Conservation (phyloP, 352 stramenopile species). For the Globisporangium recalcitrans region DNA sequence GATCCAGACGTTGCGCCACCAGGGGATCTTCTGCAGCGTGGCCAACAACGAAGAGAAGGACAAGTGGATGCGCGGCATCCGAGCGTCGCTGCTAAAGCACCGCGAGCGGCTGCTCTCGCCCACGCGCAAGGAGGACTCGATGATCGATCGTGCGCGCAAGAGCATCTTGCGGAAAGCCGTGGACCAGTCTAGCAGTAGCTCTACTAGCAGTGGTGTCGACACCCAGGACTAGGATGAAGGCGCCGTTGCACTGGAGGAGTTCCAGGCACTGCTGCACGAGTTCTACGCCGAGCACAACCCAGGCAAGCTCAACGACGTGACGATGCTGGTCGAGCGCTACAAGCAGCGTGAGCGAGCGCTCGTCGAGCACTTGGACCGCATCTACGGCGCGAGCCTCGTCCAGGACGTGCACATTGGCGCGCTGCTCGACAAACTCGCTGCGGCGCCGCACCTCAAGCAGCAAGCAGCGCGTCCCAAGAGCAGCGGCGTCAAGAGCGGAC, state of each 20-base stretch:
- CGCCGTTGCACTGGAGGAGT: conserved; percentile 12
- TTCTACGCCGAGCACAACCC: conserved; percentile 62
- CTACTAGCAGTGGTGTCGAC: neutral
- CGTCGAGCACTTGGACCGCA: conserved; percentile 57
- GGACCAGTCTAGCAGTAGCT: neutral
- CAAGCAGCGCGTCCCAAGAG: conserved; percentile 16
- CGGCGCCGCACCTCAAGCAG: neutral
- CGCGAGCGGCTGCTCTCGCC: conserved; percentile 25
- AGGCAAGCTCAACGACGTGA: conserved; percentile 52
- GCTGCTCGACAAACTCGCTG: conserved; percentile 25
- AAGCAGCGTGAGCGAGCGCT: conserved; percentile 43
- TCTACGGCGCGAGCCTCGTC: conserved; percentile 49
- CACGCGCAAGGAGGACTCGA: conserved; percentile 23
- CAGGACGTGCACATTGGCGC: conserved; percentile 26
- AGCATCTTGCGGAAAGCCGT: conserved; percentile 15
- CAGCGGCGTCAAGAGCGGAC: conserved; percentile 27
- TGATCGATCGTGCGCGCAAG: conserved; percentile 17
- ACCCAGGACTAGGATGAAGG: conserved; percentile 4
- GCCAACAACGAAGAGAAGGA: conserved; percentile 54
- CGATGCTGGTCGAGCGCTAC: conserved; percentile 48
- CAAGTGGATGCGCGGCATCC: conserved; percentile 57
- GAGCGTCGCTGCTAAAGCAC: conserved; percentile 43
- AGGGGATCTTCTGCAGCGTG: conserved; percentile 62
- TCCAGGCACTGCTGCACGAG: conserved; percentile 34
- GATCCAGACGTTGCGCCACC: conserved; percentile 49